Evolutionary conservation across 2,329 filamentous ascomycete species (phyloP), one percentile per base, ranked within the genome.

Genomic region (Aspergillus sp.): DNA sequence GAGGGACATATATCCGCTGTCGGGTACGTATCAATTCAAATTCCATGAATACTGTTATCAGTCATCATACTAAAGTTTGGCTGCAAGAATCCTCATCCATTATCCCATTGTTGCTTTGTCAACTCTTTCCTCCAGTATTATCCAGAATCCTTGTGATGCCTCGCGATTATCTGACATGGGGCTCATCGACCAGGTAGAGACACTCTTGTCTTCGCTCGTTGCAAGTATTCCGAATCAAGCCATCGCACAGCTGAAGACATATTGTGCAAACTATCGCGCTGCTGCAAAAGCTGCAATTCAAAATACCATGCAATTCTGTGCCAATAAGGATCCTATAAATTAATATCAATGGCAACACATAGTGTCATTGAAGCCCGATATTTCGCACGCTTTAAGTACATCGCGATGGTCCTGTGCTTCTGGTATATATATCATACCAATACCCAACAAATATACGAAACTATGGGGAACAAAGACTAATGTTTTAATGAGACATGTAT

Each of bases 31-130:
- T 21, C 23, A 23, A 9, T 12, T 23, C 23, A 7, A 4, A 15
- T 33, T 31, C 6, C n/a, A 5, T 39, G 15, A 3, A 21, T 15
- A 6, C n/a, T 23, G 12, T 23, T 44, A 11, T 27, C 35, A 48
- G 48, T 23, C 7, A 23, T 14, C 21, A 11, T 33, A 27, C 45
- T 48, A 15, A 48, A 21, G n/a, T 12, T 11, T 4, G 31, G 4
- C 43, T 23, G 17, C 17, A n/a, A 63, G 62, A 19, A 55, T 61
- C 7, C 44, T 61, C 1, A 40, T 63, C 6, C 56, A 64, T 50
- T 64, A 63, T 43, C 59, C 62, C 12, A 58, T 62, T 6, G 52
- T 64, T 4, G 61, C 61, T 14, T 51, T 61, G 19, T 57, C 52
- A 31, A 58, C 61, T 4, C 61, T 64, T 24, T 62, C 62, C 14